Evolutionary conservation across 805 yeast species (phyloP).

Genomic region (Ogataea dorogensis): DNA sequence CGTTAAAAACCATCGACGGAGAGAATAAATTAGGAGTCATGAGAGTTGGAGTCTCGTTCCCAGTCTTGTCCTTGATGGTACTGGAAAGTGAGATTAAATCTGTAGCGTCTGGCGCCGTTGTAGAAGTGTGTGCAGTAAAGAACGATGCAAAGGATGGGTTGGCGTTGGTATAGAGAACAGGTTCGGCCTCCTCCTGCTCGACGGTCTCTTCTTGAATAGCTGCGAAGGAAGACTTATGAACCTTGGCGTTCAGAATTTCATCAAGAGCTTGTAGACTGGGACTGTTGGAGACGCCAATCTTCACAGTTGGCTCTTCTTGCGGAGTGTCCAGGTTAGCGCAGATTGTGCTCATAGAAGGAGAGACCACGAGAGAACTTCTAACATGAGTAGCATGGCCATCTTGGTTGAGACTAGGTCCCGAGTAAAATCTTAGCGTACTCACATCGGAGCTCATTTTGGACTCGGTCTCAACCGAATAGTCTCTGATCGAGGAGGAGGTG

Average conservation of each 20-base stretch:
- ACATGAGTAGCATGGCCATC: constrained; percentile 31
- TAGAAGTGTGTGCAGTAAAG: constrained; percentile 31
- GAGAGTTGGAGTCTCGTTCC: constrained; percentile 6
- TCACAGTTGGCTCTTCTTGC: constrained; percentile 31
- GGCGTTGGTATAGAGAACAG: constrained; percentile 4
- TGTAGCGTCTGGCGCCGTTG: constrained; percentile 12
- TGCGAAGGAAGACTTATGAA: constrained; percentile 11
- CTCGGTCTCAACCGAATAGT: constrained; percentile 3
- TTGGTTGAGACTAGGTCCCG: constrained; percentile 32
- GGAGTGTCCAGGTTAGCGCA: constrained; percentile 5
- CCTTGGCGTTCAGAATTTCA: constrained; percentile 32
- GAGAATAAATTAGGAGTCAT: constrained; percentile 33
- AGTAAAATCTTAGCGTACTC: constrained; percentile 23
- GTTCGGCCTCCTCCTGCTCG: constrained; percentile 12
- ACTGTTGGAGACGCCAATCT: constrained; percentile 34
- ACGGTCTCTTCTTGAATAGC: constrained; percentile 21
- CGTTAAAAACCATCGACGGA: constrained; percentile 30
- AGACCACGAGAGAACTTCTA: constrained; percentile 33
- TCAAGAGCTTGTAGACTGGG: constrained; percentile 38
- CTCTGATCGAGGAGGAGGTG: constrained; percentile 28
- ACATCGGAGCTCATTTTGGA: constrained; percentile 17
- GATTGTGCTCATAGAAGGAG: constrained; percentile 33
- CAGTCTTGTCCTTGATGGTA: constrained; percentile 21
- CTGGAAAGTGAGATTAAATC: constrained; percentile 33
- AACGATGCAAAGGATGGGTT: constrained; percentile 32